Percentiles rank a stretch among this genome's conserved stretches.
phyloP scores from a whole-genome alignment of 2,329 filamentous ascomycete species.

The Verticillium albo-atrum region DNA sequence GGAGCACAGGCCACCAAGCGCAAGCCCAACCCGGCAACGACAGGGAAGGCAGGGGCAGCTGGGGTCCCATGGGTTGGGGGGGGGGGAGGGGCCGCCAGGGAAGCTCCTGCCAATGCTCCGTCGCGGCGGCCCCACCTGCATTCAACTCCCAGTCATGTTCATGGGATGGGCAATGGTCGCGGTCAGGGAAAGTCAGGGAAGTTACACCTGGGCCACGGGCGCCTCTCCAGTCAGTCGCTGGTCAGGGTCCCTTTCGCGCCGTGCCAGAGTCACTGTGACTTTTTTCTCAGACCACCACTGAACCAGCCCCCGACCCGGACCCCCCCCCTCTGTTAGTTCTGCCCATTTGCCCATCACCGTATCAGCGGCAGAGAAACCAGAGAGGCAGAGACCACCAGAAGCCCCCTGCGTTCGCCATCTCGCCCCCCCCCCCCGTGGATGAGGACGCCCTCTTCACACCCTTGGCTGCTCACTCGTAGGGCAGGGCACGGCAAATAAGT shows the following conservation, averaged over 20 bases:
- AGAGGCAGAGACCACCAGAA: constrained; percentile 2
- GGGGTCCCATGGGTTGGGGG: not conserved
- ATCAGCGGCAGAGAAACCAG: not conserved
- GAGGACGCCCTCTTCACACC: not conserved
- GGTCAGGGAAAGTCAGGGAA: not conserved
- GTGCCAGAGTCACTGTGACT: not conserved
- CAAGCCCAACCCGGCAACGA: constrained; percentile 5
- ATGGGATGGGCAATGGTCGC: not conserved
- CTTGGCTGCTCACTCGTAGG: not conserved
- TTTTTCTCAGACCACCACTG: not conserved
- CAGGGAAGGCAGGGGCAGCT: not conserved
- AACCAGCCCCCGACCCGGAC: not conserved
- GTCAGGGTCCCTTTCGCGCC: not conserved
- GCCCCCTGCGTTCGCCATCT: constrained; percentile 8
- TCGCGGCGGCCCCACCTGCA: not conserved
- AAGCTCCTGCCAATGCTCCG: constrained; percentile 2
- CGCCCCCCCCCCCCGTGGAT: not conserved
- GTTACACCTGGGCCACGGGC: not conserved
- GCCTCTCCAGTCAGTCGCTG: not conserved
- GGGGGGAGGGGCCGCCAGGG: constrained; percentile 8
- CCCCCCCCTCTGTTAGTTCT: not conserved
- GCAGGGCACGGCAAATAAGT: constrained; percentile 31
- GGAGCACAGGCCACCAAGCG: constrained; percentile 7
- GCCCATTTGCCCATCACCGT: not conserved
- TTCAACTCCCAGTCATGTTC: not conserved